Base-by-base conservation (phyloP, 352 stramenopile species). In the Saprolegnia diclina region DNA sequence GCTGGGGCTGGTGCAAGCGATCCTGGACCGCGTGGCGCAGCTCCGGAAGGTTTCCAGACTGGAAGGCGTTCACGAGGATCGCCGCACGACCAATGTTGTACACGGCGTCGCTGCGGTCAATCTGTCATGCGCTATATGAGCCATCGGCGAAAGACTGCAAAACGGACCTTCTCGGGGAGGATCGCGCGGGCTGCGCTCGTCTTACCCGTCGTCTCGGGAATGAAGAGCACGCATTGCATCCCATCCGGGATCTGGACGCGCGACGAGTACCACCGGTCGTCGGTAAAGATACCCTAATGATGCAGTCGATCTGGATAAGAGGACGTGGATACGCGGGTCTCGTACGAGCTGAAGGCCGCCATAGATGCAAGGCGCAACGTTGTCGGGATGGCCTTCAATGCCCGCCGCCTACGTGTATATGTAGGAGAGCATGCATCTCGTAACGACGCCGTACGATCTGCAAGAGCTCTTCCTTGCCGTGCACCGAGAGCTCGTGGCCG, bases 311-410 rank as follows among this genome's bases (percentile, higher is more conserved):
- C 19, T 0, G n/a, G n/a, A n/a, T n/a, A n/a, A 22, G 42, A 48
- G 13, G 42, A 14, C 10, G 42, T n/a, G 42, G 13, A 48, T n/a
- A 62, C 9, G 21, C 19, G 4, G 13, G 45, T n/a, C 11, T 0
- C 19, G 45, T 52, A 89, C 90, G 69, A 99, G 85, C 84, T 99
- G 97, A 71, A 99, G 88, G 24, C 97, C 97, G 62, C 97, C 97
- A 74, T 99, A 99, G 74, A 99, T 99, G 16, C 94, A 96, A 0
- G 97, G 97, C 52, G 97, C 96, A 16, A 99, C 97, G 75, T 99
- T 99, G 80, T 99, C 97, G 0, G 97, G 97, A 82, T 99, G 97
- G 21, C 97, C 97, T 71, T 99, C 97, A 68, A 99, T 99, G 70
- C 91, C 90, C 9, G 96, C 97, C 14, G 97, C 95, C 71, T 61